These are phyloP conservation scores for Raddia guianensis DNA, from an alignment of 176 grass and related monocot genomes.

Conservation along the genomic window DNA sequence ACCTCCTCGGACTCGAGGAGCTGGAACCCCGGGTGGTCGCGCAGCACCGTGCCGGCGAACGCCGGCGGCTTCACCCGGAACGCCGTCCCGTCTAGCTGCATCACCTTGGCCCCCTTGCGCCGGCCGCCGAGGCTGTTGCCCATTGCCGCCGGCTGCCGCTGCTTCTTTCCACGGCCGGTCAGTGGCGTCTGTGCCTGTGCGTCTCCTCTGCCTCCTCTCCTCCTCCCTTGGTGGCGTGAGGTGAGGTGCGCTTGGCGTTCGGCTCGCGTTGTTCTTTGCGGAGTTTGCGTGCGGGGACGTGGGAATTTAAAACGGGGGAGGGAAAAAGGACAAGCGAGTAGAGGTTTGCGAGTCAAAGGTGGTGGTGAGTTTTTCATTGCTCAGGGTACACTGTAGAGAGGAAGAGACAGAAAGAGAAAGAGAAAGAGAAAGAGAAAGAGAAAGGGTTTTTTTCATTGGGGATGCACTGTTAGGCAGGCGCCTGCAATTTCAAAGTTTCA, in stretches of 20 bases:
- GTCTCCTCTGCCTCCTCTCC: neutral
- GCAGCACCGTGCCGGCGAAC: constrained; percentile 55
- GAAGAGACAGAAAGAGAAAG: neutral
- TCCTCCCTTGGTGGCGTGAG: neutral
- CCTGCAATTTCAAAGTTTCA: too few relatives aligned
- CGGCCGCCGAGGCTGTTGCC: constrained; percentile 79
- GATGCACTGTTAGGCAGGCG: too few relatives aligned
- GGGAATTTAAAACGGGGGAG: constrained; percentile 49
- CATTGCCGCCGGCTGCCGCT: constrained; percentile 45
- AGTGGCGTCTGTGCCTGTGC: constrained; percentile 1
- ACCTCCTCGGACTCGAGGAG: constrained; percentile 78
- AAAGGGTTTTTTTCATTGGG: too few relatives aligned
- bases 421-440: too few relatives aligned
- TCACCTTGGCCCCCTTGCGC: constrained; percentile 83
- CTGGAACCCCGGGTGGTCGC: constrained; percentile 64
- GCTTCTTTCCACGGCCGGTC: neutral
- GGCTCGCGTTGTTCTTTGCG: constrained; percentile 18
- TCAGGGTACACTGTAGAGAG: neutral
- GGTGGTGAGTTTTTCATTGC: constrained; percentile 11
- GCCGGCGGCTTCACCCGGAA: constrained; percentile 76
- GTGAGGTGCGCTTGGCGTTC: neutral
- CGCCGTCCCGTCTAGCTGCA: constrained; percentile 89
- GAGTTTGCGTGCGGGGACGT: constrained; percentile 21
- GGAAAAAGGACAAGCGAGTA: neutral
- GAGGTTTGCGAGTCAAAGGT: constrained; percentile 50